These are phyloP conservation scores for Gnaphalium uliginosum DNA, from an alignment of 129 eudicot genomes.

Conservation along the genomic window DNA sequence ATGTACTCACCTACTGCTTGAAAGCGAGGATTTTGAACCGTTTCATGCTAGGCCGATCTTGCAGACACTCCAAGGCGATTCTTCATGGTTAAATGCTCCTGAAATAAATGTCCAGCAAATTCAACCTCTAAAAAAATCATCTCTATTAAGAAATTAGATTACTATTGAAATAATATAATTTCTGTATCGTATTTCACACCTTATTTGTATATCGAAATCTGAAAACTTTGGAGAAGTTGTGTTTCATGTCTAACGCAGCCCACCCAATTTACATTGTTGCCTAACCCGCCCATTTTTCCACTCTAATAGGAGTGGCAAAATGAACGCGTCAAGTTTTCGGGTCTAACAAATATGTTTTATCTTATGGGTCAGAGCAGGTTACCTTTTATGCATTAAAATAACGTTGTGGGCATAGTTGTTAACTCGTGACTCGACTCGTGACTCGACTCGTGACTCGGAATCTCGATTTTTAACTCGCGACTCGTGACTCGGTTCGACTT, in stretches of 20 bases:
- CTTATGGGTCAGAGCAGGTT: neutral
- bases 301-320: neutral
- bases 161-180: neutral
- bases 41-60: conserved; percentile 30
- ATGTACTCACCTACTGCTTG: conserved; percentile 58
- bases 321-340: neutral
- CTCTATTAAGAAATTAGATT: neutral
- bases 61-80: conserved; percentile 29
- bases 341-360: neutral
- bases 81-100: conserved; percentile 33
- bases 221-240: neutral
- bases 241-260: neutral
- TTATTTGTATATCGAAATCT: too few relatives aligned
- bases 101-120: conserved; percentile 13
- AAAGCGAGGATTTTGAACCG: conserved; percentile 32
- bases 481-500: too few relatives aligned
- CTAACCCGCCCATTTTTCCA: neutral
- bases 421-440: too few relatives aligned
- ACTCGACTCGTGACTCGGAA: too few relatives aligned
- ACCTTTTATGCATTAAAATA: neutral
- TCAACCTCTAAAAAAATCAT: neutral
- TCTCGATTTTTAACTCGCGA: too few relatives aligned
- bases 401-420: neutral
- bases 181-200: neutral
- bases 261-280: neutral